Evolutionary conservation across 2,329 filamentous ascomycete genomes (phyloP), one percentile per base, ranked within the genome.

Genomic region (Hawksworthiomyces lignivorus): DNA sequence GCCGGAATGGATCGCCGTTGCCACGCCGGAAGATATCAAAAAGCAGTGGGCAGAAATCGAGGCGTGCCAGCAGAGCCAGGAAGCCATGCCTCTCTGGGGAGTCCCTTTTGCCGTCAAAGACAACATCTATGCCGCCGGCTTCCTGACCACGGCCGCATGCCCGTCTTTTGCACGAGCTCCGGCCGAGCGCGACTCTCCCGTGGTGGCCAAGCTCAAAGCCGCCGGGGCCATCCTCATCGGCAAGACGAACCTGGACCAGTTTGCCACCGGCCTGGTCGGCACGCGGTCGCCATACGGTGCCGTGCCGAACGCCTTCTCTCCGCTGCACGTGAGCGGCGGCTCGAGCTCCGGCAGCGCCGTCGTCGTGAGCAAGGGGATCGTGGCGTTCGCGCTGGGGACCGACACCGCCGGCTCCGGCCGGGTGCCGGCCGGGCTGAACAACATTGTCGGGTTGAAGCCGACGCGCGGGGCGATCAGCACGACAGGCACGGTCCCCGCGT

Each of bases 191-290:
- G 71, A 69, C 28, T 67, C 73, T 1, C 58, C 62, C 1, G 68
- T 75, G 2, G 65, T 77, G 8, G 56, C 69, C 7, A 66, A 60
- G 19, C 57, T 78, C 14, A 64, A 73, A 18, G 61, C 64, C 1
- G 67, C 71, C 7, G 77, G 76, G 1, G 77, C 71, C 2, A 58
- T 80, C 2, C 65, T 75, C 24, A 61, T 80, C 22, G 77, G 77
- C 8, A 81, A 80, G 51, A 69, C 69, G 4, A 75, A 73, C 48
- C 62, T 82, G 38, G 77, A 82, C 47, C 77, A 82, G 50, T 68
- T 82, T 7, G 77, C 77, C 1, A 80, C 77, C 1, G 77, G 78
- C 0, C 64, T 82, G 4, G 74, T 73, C 7, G 78, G 77, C 8
- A 77, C 73, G 8, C 68, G 78, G 24, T 77, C 73, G 3, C 75